Evolutionary conservation across 2,329 filamentous ascomycete genomes (phyloP), one percentile per base, ranked within the genome.

Genomic region (Tolypocladium capitatum): DNA sequence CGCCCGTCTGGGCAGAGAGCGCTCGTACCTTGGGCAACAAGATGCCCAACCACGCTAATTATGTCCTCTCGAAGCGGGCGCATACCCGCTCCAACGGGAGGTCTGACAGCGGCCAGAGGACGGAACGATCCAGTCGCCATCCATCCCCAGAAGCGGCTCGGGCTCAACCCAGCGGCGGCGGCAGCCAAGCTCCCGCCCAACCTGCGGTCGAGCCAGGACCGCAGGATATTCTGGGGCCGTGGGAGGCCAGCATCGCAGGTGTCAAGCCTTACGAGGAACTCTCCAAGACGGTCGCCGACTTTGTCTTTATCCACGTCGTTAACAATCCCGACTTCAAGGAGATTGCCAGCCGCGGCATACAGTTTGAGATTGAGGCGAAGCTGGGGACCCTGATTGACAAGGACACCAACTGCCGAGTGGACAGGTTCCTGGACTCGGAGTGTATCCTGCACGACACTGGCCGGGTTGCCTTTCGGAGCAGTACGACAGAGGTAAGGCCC

Each of bases 341-440:
- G 55, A 76, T 84, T 20, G 65, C 70, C 16, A 75, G 76, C 46
- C 74, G 77, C 16, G 80, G 80, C 7, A 83, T 89, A 14, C 77
- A 87, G 51, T 81, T 96, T 46, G 92, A 98, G 65, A 86, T 98
- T 47, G 92, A 98, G 68, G 92, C 89, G 10, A 97, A 97, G 64
- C 72, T 97, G 43, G 92, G 92, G 18, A 83, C 81, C 27, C 73
- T 97, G 14, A 78, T 91, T 49, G 82, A 87, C 62, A 81, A 80
- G 59, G 77, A 83, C 51, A 85, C 80, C 7, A 78, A 83, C 48
- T 73, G 81, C 43, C 76, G 87, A n/a, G 69, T 90, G 27, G 69
- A 75, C 10, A 66, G 90, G 10, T 78, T 80, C 6, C 73, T 92
- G 5, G 64, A 74, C 21, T 83, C 86, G 1, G 85, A 92, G 61